Percentiles rank a stretch among this genome's conserved stretches.
phyloP scores from a whole-genome alignment of 176 grass and related monocot species.

The Oryza brachyantha region DNA sequence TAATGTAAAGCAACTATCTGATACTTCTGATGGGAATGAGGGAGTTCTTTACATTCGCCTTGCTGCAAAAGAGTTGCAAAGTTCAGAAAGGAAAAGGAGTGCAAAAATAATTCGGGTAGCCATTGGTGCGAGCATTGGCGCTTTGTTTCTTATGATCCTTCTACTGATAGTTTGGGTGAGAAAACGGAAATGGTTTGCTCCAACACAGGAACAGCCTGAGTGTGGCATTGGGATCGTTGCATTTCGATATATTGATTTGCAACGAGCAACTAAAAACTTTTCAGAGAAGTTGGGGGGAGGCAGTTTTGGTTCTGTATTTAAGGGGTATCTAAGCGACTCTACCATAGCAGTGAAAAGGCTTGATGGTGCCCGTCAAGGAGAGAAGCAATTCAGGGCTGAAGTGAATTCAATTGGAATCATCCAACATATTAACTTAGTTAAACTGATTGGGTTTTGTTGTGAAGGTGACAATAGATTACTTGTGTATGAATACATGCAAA shows the following conservation, averaged over 20 bases:
- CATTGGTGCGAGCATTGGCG: constrained; percentile 2
- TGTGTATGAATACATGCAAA: constrained; percentile 64
- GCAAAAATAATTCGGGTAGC: background rate
- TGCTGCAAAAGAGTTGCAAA: constrained; percentile 38
- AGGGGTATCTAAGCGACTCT: constrained; percentile 34
- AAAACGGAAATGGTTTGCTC: background rate
- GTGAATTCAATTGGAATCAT: constrained; percentile 34
- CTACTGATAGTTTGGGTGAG: constrained; percentile 3
- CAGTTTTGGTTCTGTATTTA: constrained; percentile 58
- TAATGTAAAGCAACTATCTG: constrained; percentile 35
- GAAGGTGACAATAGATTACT: constrained; percentile 39
- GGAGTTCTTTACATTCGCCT: constrained; percentile 49
- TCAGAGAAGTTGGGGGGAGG: constrained; percentile 46
- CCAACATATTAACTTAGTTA: constrained; percentile 51
- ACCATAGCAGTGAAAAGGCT: constrained; percentile 55
- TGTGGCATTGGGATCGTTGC: background rate
- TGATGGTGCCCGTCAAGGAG: constrained; percentile 35
- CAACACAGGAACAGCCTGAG: background rate
- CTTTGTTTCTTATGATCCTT: constrained; percentile 4
- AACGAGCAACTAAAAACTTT: constrained; percentile 46
- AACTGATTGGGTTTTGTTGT: constrained; percentile 55
- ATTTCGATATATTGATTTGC: constrained; percentile 44
- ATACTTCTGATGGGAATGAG: background rate
- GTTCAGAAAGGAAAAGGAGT: background rate
- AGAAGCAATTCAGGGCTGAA: constrained; percentile 45